Percentiles rank a stretch among this genome's conserved stretches.
Conservation (phyloP, 1,284 basidiomycete genomes). For the Apiotrichum sp. region DNA sequence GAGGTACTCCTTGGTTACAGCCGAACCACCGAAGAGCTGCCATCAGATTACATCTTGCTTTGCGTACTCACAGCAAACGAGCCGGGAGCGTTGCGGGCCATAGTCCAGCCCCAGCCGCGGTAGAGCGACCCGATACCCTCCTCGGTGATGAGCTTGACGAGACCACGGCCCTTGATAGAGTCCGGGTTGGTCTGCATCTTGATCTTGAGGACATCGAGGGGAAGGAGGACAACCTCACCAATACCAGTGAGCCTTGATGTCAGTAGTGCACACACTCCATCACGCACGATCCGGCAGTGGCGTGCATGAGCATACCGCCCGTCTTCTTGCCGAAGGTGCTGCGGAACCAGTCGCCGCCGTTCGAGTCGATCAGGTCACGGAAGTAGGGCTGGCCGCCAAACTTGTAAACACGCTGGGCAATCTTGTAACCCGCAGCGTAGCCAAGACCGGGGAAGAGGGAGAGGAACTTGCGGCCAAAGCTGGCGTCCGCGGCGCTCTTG, state of each 20-base stretch:
- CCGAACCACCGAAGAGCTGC: conserved; percentile 92
- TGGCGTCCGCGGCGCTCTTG: conserved; percentile 70
- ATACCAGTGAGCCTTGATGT: conserved; percentile 71
- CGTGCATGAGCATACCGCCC: conserved; percentile 94
- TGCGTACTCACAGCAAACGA: conserved; percentile 71
- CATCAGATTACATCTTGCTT: too few relatives aligned
- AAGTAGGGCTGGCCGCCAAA: conserved; percentile 99
- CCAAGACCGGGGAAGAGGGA: conserved; percentile 97
- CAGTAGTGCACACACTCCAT: background rate
- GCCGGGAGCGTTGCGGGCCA: conserved; percentile 94
- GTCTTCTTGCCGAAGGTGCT: conserved; percentile 87
- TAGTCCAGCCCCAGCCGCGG: conserved; percentile 98
- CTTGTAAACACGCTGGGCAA: conserved; percentile 91
- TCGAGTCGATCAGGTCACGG: conserved; percentile 77
- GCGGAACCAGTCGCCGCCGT: conserved; percentile 71
- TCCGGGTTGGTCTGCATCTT: conserved; percentile 95
- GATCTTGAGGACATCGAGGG: conserved; percentile 94
- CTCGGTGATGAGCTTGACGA: conserved; percentile 82
- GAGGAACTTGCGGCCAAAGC: conserved; percentile 65
- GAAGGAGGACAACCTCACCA: conserved; percentile 92
- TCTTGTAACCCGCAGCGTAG: conserved; percentile 96
- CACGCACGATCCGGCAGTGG: conserved; percentile 77
- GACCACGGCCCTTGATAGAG: conserved; percentile 85
- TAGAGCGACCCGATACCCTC: conserved; percentile 83
- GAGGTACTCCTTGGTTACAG: conserved; percentile 87